Evolutionary conservation across 2,329 filamentous ascomycete genomes (phyloP), one percentile per base, ranked within the genome.

Genomic region (Aspergillus nomiae): DNA sequence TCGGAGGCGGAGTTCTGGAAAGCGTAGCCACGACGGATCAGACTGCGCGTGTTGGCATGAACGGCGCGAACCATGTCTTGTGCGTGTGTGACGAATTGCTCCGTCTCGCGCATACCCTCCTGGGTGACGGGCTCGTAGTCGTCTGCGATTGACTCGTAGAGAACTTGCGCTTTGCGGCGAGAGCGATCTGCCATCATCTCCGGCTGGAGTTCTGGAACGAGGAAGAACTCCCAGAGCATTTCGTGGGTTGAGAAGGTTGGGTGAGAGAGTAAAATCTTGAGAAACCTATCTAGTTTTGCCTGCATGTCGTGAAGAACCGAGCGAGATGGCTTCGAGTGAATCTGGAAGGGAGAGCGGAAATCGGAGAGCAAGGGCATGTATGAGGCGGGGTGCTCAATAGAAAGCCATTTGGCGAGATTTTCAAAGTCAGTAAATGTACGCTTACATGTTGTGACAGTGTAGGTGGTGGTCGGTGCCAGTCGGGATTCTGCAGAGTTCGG

Each of bases 211-310:
- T 99, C 95, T 1, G 95, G 95, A 14, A 99, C 94, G 0, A 99
- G 85, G 78, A 99, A 97, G 80, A 99, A 99, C 72, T 99, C 95
- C 96, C 95, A 99, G 2, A 99, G 85, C 86, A 98, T 92, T 80
- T 99, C 95, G 73, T 99, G 96, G 0, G 92, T 97, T 0, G 92
- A 87, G 74, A 99, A 97, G 0, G 95, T 98, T 4, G 94, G 91
- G 73, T 99, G 95, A 10, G 87, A 85, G 30, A 99, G 84, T 66
- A 99, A 85, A 21, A 93, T 92, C 68, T 92, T 92, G 69, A 99
- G 81, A 71, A 98, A 97, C 69, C 88, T 90, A 77, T 99, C 92
- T 24, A 97, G 87, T 19, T 90, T 88, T 51, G 92, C 82, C 75
- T 99, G 96, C 58, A 94, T 90, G 70, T 98, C 93, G 66, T 93